A percentile compares a stretch with the other conserved stretches of the same genome.
Conservation (phyloP, 306 rosid genomes). For the Astragalus membranaceus region DNA sequence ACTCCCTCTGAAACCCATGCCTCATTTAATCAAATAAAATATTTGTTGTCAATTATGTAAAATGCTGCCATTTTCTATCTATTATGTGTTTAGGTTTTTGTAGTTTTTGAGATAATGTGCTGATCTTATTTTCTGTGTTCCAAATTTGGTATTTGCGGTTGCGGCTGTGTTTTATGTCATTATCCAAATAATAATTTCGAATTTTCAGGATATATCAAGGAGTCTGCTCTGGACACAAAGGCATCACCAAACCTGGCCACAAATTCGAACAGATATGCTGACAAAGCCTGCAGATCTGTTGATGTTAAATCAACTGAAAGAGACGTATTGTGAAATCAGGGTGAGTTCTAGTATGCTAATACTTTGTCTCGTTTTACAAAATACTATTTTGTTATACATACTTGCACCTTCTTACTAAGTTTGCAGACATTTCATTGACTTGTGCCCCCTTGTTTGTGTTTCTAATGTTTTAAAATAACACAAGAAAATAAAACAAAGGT, state of each 20-base stretch:
- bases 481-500: too few relatives aligned
- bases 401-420: not conserved
- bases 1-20: not conserved
- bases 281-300: constrained; percentile 76
- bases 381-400: not conserved
- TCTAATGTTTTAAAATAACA: too few relatives aligned
- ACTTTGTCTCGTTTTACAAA: not conserved
- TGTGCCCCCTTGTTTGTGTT: too few relatives aligned
- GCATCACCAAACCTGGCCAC: constrained; percentile 98
- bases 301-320: constrained; percentile 82
- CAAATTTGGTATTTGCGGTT: constrained; percentile 3
- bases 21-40: not conserved
- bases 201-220: constrained; percentile 84
- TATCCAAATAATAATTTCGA: not conserved
- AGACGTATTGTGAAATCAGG: constrained; percentile 78
- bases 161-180: not conserved
- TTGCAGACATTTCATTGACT: not conserved
- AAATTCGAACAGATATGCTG: constrained; percentile 75
- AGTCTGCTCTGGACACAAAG: constrained; percentile 95
- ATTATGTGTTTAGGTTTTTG: not conserved
- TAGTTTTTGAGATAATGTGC: not conserved
- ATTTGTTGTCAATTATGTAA: not conserved
- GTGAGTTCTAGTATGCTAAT: constrained; percentile 37
- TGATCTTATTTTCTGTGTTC: not conserved
- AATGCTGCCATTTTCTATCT: not conserved